Evolutionary conservation across 306 rosid genomes (phyloP), one percentile per base, ranked within the genome.

Genomic region (Fragaria nilgerrensis): DNA sequence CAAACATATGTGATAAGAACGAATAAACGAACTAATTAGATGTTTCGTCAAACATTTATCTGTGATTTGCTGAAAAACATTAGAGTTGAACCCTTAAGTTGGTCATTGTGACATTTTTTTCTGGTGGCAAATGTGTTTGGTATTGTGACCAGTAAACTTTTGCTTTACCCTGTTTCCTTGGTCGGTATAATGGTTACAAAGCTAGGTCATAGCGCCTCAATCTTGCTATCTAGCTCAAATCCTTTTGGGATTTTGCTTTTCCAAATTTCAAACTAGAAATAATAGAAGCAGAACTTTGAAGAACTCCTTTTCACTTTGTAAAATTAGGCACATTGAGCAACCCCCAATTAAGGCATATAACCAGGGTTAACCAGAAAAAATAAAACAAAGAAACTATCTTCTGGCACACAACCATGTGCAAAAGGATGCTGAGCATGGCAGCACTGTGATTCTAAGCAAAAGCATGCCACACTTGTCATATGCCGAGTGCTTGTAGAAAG

Each of bases 261-360:
- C 66, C n/a, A 55, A 53, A 70, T 71, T 81, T 81, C 83, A 78
- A 75, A 81, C 37, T 49, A 17, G 44, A 77, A 70, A 87, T 78
- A 65, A 77, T 77, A 20, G 4, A 5, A 19, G 29, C 39, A 59
- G 4, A 58, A 64, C 64, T 72, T 81, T 83, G 29, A 23, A 75
- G 41, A 63, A 3, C 20, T 3, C 44, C n/a, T 55, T 72, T 49
- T 14, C 59, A 25, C 75, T 75, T 71, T 81, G 32, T 41, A 55
- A 82, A 43, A 50, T 76, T 49, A 55, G 27, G 74, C 55, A 23
- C 58, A 44, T 36, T 56, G 79, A 86, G 85, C 74, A 62, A 36
- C 63, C 86, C 67, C 22, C 29, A 85, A 58, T 83, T 75, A 83
- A 87, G 91, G 91, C 70, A 86, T 75, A 71, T 65, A 63, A 47